Evolutionary conservation across 305 asterid genomes (phyloP).

Genomic region (Striga hermonthica): DNA sequence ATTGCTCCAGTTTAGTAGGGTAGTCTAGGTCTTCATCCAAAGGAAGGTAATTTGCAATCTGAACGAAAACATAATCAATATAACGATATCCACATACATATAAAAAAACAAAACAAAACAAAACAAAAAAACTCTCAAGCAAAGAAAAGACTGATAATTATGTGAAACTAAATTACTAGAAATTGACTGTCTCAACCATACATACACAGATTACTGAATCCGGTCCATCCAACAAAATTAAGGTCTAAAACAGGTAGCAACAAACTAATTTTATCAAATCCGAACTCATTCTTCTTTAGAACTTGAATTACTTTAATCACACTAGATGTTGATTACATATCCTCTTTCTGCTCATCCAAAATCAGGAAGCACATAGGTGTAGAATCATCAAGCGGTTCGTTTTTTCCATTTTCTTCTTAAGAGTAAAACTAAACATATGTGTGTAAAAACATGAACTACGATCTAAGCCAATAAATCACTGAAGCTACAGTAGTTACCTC

Average conservation of each 20-base stretch:
- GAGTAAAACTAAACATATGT: background rate
- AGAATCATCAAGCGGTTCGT: background rate
- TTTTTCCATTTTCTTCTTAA: background rate
- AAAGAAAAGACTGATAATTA: no score
- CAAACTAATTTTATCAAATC: background rate
- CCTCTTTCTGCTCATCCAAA: no score
- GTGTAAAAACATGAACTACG: conserved; percentile 16
- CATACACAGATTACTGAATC: no score
- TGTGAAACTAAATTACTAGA: no score
- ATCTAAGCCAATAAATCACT: conserved; percentile 3
- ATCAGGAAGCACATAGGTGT: background rate
- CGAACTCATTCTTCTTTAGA: background rate
- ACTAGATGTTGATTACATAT: no score
- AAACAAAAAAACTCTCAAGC: no score
- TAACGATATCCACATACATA: background rate
- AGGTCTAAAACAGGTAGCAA: conserved; percentile 15
- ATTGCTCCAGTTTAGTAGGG: conserved; percentile 86
- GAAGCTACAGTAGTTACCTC: conserved; percentile 58
- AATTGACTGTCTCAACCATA: no score
- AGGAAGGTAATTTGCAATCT: conserved; percentile 96
- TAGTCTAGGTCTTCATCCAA: conserved; percentile 83
- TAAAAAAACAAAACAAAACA: no score
- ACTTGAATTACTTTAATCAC: background rate
- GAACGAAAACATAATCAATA: conserved; percentile 29
- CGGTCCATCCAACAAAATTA: conserved; percentile 18